Base-by-base conservation (phyloP, 306 rosid species). In the Gleditsia sinensis region DNA sequence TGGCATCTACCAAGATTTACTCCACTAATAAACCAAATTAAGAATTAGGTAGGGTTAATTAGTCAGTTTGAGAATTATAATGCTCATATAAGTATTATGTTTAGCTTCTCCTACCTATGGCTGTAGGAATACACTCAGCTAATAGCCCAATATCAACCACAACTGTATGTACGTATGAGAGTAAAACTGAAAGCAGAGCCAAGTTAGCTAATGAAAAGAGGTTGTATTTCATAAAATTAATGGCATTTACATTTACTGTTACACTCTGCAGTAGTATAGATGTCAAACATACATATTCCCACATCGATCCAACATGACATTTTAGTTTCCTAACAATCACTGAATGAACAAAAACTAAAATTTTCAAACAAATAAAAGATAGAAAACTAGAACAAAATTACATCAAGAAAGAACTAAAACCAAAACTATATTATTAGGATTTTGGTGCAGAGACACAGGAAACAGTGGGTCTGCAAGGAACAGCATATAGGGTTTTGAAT, bases 161-260 rank as follows among this genome's bases (percentile, higher is more conserved):
- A n/a, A n/a, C n/a, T n/a, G n/a, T 34, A 34, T 34, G 6, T 34
- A 34, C 4, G 0, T 4, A 9, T 3, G 0, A 12, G 6, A 13
- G 17, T 42, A 0, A 3, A 3, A 42, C 3, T 42, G 13, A 3
- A 42, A 42, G 17, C 5, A 42, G n/a, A 42, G 49, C 42, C 42
- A 37, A 9, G 0, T 1, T 37, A 37, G 42, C 12, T 8, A 37
- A 0, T 7, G 11, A 10, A 54, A 21, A 1, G 4, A 12, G 36
- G 5, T 28, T 7, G 19, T 12, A 13, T 56, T 25, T 56, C 36
- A 27, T 25, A 13, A 0, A 30, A 6, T 10, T 7, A 58, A 32
- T 9, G 21, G 24, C 39, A 30, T 87, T 72, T 86, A 90, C 96
- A 84, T 70, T 77, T 80, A 80, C 53, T 69, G 81, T 81, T 86